A percentile compares a stretch with the other conserved stretches of the same genome.
Evolutionary conservation across 192 early-diverging fungal species (phyloP).

Genomic region (Coemansia sp.): DNA sequence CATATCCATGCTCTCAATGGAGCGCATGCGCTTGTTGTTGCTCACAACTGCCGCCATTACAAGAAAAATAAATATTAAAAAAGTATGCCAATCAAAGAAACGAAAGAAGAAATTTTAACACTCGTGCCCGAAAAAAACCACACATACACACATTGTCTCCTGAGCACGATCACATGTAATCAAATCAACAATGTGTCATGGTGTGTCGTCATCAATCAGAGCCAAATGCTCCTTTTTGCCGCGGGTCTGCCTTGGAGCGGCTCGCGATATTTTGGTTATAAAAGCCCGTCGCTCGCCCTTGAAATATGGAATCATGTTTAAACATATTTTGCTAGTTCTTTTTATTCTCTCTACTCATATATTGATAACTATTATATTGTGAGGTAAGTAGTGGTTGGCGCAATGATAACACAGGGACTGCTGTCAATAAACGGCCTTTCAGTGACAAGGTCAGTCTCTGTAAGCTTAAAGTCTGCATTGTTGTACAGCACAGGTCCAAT

Average conservation of each 20-base stretch:
- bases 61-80: neutral
- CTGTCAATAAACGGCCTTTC: too few relatives aligned
- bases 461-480: neutral
- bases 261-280: too few relatives aligned
- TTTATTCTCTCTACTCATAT: too few relatives aligned
- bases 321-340: too few relatives aligned
- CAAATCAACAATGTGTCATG: neutral
- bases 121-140: neutral
- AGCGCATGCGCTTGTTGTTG: conserved; percentile 33
- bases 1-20: conserved; percentile 25
- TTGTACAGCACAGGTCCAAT: conserved; percentile 4
- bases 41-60: conserved; percentile 10
- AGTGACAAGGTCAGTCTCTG: too few relatives aligned
- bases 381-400: too few relatives aligned
- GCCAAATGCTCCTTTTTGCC: too few relatives aligned
- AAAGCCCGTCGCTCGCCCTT: too few relatives aligned
- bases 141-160: neutral
- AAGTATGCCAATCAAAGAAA: neutral
- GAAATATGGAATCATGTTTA: too few relatives aligned
- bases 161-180: neutral
- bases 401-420: too few relatives aligned
- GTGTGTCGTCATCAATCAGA: neutral
- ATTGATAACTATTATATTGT: too few relatives aligned
- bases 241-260: too few relatives aligned
- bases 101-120: neutral